Evolutionary conservation across 768 basidiomycete genomes (phyloP), one percentile per base, ranked within the genome.

Genomic region (Tremella yokohamensis): DNA sequence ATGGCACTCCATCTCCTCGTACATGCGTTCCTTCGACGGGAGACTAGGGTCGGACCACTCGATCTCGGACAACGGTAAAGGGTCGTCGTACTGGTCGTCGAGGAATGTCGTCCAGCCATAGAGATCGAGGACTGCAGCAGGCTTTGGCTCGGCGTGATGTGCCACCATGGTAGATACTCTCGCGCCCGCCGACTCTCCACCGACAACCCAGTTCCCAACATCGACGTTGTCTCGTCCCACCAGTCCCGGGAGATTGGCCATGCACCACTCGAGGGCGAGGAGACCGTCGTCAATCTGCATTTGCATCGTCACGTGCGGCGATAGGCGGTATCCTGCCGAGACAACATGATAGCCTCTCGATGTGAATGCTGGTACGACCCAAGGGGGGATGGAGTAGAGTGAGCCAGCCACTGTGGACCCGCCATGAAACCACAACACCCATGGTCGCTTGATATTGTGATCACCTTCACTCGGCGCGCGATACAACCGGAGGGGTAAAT

Each of bases 151-250:
- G 8, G 24, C 20, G 8, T 37, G 25, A 1, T 24, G 37, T 11
- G n/a, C 47, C 13, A 57, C 8, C 55, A 57, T 24, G 15, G 55
- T 22, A 11, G 29, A 34, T 11, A 34, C 6, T 34, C 29, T 34
- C 7, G n/a, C 53, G 13, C 55, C 55, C 15, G 55, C 55, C 1
- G 55, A 57, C 15, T 57, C 55, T 16, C 55, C 55, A 15, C 55
- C 48, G 13, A 57, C 48, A 16, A 20, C 45, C 49, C 13, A 49
- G 3, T 13, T 13, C 19, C 49, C 22, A 7, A 57, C 26, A 44
- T 54, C 45, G 7, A 50, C 48, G 15, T 20, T 24, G n/a, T 29
- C 40, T 1, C n/a, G 9, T 1, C 22, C 48, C 4, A 57, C 13
- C 8, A 49, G 37, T 20, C 4, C 11, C 16, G 16, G 26, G 7